Conservation (phyloP, 2,329 filamentous ascomycete species). For the Nemania sp. region DNA sequence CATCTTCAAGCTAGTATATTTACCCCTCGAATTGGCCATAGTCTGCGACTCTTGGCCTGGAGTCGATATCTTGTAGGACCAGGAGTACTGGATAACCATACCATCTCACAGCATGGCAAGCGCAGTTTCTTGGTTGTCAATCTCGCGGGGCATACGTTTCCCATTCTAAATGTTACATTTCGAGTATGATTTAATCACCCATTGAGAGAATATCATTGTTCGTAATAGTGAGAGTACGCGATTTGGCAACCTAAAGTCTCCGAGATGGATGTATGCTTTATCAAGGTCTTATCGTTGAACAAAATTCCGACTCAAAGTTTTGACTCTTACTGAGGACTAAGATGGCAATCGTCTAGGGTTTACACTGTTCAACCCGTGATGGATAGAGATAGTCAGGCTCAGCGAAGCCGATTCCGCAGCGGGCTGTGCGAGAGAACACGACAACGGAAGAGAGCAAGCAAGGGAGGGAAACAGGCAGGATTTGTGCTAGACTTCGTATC, state of each 20-base stretch:
- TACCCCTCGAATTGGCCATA: conserved; percentile 19
- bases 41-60: conserved; percentile 16
- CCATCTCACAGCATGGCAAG: conserved; percentile 27
- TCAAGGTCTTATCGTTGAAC: not conserved
- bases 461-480: conserved; percentile 7
- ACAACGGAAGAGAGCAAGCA: not conserved
- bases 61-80: conserved; percentile 34
- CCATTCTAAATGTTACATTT: conserved; percentile 23
- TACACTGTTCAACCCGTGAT: not conserved
- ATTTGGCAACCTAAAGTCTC: conserved; percentile 3
- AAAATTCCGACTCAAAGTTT: too few species aligned
- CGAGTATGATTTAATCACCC: conserved; percentile 18
- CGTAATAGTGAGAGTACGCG: conserved; percentile 24
- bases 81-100: conserved; percentile 39
- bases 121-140: conserved; percentile 25
- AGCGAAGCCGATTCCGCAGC: conserved; percentile 20
- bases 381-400: not conserved
- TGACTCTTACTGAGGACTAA: too few species aligned
- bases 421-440: conserved; percentile 13
- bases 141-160: conserved; percentile 29
- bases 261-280: conserved; percentile 5
- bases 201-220: conserved; percentile 17
- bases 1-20: conserved; percentile 13
- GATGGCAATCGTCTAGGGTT: too few species aligned
- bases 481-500: conserved; percentile 24